Percentiles rank a stretch among this genome's conserved stretches.
Evolutionary conservation across 1,139 yeast species (phyloP).

Genomic region (Taphrina flavorubra): DNA sequence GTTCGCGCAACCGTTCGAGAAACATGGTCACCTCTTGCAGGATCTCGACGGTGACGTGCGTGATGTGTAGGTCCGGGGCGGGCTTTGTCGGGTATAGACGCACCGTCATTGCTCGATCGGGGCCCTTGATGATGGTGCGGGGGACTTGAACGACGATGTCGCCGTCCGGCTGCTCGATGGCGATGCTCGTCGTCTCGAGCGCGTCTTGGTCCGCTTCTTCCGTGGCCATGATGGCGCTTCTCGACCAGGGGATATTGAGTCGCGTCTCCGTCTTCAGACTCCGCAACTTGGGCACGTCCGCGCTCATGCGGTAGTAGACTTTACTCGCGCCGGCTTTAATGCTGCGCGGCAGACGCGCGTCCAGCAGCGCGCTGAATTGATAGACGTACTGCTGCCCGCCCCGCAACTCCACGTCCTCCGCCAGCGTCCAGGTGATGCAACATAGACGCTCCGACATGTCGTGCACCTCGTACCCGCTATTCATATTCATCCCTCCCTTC

Average conservation of each 20-base stretch:
- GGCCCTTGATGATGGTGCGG: conserved; percentile 14
- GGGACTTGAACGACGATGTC: conserved; percentile 1
- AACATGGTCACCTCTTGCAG: conserved; percentile 17
- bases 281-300: conserved; percentile 11
- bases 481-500: conserved; percentile 13
- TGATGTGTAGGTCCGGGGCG: conserved; percentile 10
- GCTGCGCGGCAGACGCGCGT: conserved; percentile 22
- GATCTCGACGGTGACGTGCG: conserved; percentile 17
- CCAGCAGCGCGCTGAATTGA: conserved; percentile 16
- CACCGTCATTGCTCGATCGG: conserved; percentile 11
- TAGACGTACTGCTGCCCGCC: conserved; percentile 8
- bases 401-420: conserved; percentile 22
- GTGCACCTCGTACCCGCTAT: conserved; percentile 8
- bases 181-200: not conserved
- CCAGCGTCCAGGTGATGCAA: conserved; percentile 20
- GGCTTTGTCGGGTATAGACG: conserved; percentile 2
- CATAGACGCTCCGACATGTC: conserved; percentile 24
- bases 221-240: conserved; percentile 15
- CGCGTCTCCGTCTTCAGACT: conserved; percentile 22
- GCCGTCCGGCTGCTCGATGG: conserved; percentile 5
- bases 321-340: conserved; percentile 17
- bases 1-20: conserved; percentile 15
- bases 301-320: conserved; percentile 18
- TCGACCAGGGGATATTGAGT: conserved; percentile 23
- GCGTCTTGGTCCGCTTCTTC: not conserved